Conservation (phyloP, 2,329 filamentous ascomycete species). For the Pseudocercospora musae region DNA sequence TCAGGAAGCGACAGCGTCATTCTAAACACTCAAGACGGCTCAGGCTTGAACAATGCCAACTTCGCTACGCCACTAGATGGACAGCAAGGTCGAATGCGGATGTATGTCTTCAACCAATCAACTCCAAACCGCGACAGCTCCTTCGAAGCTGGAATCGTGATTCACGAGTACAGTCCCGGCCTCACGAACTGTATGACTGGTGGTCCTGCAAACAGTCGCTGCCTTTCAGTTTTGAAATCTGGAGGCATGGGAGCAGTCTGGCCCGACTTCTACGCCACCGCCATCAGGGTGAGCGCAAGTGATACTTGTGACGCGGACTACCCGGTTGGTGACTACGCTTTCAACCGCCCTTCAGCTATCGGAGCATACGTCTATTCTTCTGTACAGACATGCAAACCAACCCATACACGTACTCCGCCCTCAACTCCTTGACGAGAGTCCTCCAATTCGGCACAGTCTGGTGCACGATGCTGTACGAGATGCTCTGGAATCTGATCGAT, state of each 20-base stretch:
- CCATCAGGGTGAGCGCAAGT: constrained; percentile 46
- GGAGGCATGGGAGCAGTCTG: constrained; percentile 60
- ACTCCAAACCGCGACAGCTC: constrained; percentile 51
- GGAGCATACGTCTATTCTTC: constrained; percentile 53
- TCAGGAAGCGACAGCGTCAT: constrained; percentile 52
- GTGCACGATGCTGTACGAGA: constrained; percentile 54
- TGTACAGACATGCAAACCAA: constrained; percentile 50
- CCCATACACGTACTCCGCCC: constrained; percentile 49
- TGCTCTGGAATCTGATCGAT: constrained; percentile 58
- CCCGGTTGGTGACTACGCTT: constrained; percentile 51
- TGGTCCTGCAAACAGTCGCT: constrained; percentile 53
- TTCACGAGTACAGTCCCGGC: constrained; percentile 56
- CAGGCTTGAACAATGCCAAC: constrained; percentile 56
- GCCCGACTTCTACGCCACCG: constrained; percentile 55
- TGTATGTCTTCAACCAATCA: constrained; percentile 55
- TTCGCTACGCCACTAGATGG: constrained; percentile 56
- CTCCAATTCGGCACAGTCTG: constrained; percentile 54
- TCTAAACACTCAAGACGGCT: constrained; percentile 57
- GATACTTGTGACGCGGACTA: constrained; percentile 50
- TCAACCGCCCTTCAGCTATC: constrained; percentile 46
- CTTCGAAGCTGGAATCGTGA: constrained; percentile 60
- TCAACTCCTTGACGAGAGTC: constrained; percentile 41
- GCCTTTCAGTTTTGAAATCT: constrained; percentile 48
- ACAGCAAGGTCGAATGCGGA: constrained; percentile 53
- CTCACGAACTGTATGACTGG: constrained; percentile 59